These are phyloP conservation scores for Davidsoniella eucalypti DNA, from an alignment of 2,329 filamentous ascomycete genomes.

Conservation along the genomic window DNA sequence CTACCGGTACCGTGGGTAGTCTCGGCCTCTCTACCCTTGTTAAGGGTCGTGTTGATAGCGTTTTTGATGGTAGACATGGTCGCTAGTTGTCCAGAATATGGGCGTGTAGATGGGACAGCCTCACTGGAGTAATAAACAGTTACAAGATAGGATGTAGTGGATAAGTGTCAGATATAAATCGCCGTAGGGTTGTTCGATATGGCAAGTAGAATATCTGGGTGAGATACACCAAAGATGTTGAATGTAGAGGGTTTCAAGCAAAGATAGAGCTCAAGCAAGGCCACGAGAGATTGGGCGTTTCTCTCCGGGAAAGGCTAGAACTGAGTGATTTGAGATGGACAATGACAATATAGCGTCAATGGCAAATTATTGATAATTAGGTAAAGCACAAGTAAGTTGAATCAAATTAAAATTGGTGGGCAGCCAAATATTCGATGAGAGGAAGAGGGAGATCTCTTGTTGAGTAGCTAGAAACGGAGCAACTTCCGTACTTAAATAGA, in stretches of 20 bases:
- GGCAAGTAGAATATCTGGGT: no score
- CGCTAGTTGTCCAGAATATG: background rate
- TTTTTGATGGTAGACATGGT: slow-evolving; percentile 3
- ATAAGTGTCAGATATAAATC: background rate
- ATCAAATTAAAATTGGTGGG: slow-evolving; percentile 1
- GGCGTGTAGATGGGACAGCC: background rate
- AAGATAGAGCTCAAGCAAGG: no score
- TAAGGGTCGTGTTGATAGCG: background rate
- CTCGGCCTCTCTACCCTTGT: background rate
- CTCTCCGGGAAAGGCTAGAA: no score
- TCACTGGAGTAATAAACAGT: background rate
- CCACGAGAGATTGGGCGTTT: no score
- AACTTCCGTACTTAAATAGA: background rate
- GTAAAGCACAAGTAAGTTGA: background rate
- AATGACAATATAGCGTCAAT: background rate
- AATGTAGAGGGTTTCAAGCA: no score
- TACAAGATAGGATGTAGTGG: background rate
- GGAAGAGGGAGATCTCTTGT: background rate
- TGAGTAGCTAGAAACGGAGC: background rate
- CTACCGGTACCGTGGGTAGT: background rate
- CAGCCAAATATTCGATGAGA: background rate
- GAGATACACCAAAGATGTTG: no score
- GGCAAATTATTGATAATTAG: background rate
- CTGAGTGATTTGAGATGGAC: no score
- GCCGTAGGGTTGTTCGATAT: no score